phyloP scores from a whole-genome alignment of 192 early-diverging fungal species.

The Linnemannia zychae region DNA sequence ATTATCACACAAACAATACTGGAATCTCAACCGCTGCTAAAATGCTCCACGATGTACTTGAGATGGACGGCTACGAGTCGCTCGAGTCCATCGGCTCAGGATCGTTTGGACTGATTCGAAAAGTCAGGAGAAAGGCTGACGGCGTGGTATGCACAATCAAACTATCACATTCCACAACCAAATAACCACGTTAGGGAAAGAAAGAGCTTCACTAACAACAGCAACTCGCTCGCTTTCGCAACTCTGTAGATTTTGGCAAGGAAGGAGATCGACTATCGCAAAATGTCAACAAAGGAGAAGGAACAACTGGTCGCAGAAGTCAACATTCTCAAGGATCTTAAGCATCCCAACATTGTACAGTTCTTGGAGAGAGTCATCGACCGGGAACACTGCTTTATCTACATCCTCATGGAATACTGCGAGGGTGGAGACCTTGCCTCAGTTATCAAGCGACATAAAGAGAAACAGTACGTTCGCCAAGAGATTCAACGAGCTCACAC shows the following conservation, averaged over 20 bases:
- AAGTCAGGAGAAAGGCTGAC: conserved; percentile 73
- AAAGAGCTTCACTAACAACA: background rate
- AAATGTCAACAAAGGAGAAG: conserved; percentile 82
- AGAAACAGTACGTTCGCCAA: conserved; percentile 57
- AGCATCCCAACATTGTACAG: conserved; percentile 81
- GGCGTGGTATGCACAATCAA: conserved; percentile 65
- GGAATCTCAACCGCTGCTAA: background rate
- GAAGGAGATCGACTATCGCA: conserved; percentile 86
- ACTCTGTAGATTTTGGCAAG: conserved; percentile 72
- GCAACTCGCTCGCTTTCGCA: background rate
- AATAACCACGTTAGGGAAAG: background rate
- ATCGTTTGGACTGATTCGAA: conserved; percentile 80
- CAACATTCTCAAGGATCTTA: conserved; percentile 78
- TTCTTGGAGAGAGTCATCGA: conserved; percentile 80
- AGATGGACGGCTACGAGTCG: conserved; percentile 69
- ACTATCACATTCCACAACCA: background rate
- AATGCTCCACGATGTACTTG: conserved; percentile 26
- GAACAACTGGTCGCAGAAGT: conserved; percentile 81
- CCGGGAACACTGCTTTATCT: conserved; percentile 73
- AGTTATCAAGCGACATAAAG: conserved; percentile 74
- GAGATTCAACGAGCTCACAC: background rate
- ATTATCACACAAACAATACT: background rate
- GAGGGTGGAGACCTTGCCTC: conserved; percentile 80
- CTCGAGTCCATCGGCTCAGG: conserved; percentile 78
- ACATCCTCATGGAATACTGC: conserved; percentile 87